Base-by-base conservation (phyloP, 441 rosid species). In the Corymbia citriodora region DNA sequence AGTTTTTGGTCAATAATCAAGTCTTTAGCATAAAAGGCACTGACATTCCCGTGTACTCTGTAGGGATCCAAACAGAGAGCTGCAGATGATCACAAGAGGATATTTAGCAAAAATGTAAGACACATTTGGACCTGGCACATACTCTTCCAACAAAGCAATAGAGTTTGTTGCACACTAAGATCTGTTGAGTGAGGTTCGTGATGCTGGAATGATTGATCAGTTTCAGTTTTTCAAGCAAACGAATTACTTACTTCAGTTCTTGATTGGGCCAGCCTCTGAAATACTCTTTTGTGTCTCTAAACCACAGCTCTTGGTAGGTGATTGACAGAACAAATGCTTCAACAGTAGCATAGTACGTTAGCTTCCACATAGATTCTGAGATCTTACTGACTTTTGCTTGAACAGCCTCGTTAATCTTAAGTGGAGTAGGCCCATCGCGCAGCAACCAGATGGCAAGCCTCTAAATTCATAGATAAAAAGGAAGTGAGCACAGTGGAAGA, bases 311-410 rank as follows among this genome's bases (percentile, higher is more conserved):
- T 9, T 94, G 49, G 74, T 90, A 97, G 74, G 92, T 65, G 89
- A 94, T 92, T 33, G 91, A 92, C 91, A 98, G 95, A 92, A 96
- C 90, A 90, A 92, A 98, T 2, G 92, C 52, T 93, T 98, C 99
- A 91, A 95, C 94, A 88, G 91, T 89, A 82, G 95, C 97, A 89
- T 95, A 97, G 92, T 96, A 97, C 88, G 94, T 89, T 40, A 98
- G 90, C 91, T 97, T 98, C 99, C 99, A 98, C 94, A 98, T 87
- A 33, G 99, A 98, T 81, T 98, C 99, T 10, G 96, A 93, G 93
- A 97, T 95, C 92, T 98, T 98, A n/a, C 89, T 92, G 88, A 96
- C 91, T 89, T 96, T 96, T 3, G 94, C 95, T 3, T 52, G 88
- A 54, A 93, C 91, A 53, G 94, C 92, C 87, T 96, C 96, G 68